Evolutionary conservation across 208 protist genomes (phyloP), one percentile per base, ranked within the genome.

Genomic region (Leishmania martiniquensis): DNA sequence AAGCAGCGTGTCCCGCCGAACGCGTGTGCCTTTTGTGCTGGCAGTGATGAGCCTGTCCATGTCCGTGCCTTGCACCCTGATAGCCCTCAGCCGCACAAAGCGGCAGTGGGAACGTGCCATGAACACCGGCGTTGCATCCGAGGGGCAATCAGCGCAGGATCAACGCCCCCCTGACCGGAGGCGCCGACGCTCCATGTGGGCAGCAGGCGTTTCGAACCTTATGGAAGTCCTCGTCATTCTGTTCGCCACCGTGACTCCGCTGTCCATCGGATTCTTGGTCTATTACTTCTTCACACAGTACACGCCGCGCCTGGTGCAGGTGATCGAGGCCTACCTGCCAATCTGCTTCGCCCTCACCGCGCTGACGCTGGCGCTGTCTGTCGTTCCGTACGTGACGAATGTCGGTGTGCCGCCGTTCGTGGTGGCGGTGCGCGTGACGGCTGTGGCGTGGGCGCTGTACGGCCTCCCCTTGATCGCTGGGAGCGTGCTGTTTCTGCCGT

Each of bases 21-120:
- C 80, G 25, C 81, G 85, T 9, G 87, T 93, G 37, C 91, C 91
- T 6, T 94, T 96, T 74, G 87, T 93, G n/a, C 60, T 96, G 54
- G 87, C 81, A 47, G 71, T 88, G 34, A 60, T 95, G 22, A 83
- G 88, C 37, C 76, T 95, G 20, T 81, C 84, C 22, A 37, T 93
- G 15, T 84, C 87, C 4, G 86, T 94, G 66, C 93, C 93, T 63
- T 91, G 84, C 77, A 75, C 92, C 22, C 71, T 96, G 6, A 86
- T 95, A 1, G 86, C 91, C 55, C 84, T 96, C 32, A 85, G 82
- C 57, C 81, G 92, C 34, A 90, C 92, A 0, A 91, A 86, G 9
- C 81, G 78, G 44, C 87, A 87, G 54, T 92, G 87, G 84, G 57
- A 78, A n/a, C 80, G 47, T 1, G 52, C 70, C 3, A 75, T 77